Percentiles rank a stretch among this genome's conserved stretches.
These are phyloP conservation scores for Lipomyces mesembrius DNA, from an alignment of 805 yeast species.

Conservation along the genomic window DNA sequence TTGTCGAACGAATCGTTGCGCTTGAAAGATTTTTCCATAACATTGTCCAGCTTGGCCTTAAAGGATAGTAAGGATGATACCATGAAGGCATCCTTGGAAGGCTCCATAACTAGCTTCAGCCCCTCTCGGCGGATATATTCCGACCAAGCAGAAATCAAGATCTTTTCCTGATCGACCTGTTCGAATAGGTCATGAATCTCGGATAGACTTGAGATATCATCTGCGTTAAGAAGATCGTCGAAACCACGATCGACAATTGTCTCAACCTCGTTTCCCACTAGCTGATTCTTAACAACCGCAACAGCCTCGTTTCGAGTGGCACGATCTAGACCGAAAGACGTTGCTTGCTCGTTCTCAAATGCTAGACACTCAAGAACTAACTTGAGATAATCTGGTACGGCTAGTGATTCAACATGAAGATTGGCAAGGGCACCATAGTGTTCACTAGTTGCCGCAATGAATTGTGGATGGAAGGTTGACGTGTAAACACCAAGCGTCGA, in stretches of 20 bases:
- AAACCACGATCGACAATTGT: slow-evolving; percentile 26
- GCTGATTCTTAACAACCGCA: slow-evolving; percentile 16
- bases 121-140: slow-evolving; percentile 32
- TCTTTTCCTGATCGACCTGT: slow-evolving; percentile 14
- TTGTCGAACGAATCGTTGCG: slow-evolving; percentile 30
- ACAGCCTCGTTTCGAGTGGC: slow-evolving; percentile 23
- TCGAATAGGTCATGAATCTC: slow-evolving; percentile 20
- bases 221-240: slow-evolving; percentile 18
- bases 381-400: slow-evolving; percentile 26
- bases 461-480: slow-evolving; percentile 25
- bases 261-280: slow-evolving; percentile 15
- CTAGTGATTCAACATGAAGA: slow-evolving; percentile 11
- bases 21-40: slow-evolving; percentile 20
- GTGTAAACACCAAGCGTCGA: slow-evolving; percentile 22
- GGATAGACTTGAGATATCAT: slow-evolving; percentile 20
- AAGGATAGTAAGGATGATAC: slow-evolving; percentile 31
- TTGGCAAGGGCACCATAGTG: slow-evolving; percentile 23
- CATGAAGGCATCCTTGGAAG: slow-evolving; percentile 32
- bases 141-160: slow-evolving; percentile 25
- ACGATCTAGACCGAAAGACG: slow-evolving; percentile 15
- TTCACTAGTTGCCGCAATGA: slow-evolving; percentile 20
- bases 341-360: slow-evolving; percentile 30
- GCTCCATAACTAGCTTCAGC: slow-evolving; percentile 29
- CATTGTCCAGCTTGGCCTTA: slow-evolving; percentile 28
- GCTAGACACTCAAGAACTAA: slow-evolving; percentile 10